phyloP scores from a whole-genome alignment of 495 filamentous ascomycete genomes.

The Penicillium cinerascens region DNA sequence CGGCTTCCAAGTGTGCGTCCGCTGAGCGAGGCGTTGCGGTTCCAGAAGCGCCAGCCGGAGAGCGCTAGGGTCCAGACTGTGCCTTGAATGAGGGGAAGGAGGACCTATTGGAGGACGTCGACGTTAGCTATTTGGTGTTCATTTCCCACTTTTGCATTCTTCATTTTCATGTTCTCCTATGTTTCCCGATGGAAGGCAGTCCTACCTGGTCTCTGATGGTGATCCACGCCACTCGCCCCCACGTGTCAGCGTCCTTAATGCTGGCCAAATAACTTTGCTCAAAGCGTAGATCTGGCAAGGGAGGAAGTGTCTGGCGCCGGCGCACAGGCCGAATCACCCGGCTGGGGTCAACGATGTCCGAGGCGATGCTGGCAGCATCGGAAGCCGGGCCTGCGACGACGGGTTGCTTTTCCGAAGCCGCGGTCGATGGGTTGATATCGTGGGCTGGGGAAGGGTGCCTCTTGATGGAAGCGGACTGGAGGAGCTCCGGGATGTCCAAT shows the following conservation, averaged over 20 bases:
- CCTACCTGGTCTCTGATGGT: conserved; percentile 83
- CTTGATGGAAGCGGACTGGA: conserved; percentile 77
- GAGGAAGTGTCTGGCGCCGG: conserved; percentile 62
- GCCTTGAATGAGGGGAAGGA: conserved; percentile 81
- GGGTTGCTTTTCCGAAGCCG: conserved; percentile 54
- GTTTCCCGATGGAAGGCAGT: not conserved
- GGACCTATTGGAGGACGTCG: conserved; percentile 51
- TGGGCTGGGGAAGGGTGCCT: conserved; percentile 61
- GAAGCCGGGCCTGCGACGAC: conserved; percentile 48
- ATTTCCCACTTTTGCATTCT: not conserved
- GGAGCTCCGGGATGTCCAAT: conserved; percentile 64
- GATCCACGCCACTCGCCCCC: conserved; percentile 74
- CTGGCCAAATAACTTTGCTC: conserved; percentile 95
- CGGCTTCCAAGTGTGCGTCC: conserved; percentile 68
- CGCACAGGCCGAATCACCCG: conserved; percentile 52
- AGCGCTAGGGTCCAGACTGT: conserved; percentile 76
- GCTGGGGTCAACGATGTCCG: conserved; percentile 47
- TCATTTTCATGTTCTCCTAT: not conserved
- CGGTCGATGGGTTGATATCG: conserved; percentile 78
- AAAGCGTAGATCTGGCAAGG: conserved; percentile 89
- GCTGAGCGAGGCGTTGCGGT: conserved; percentile 63
- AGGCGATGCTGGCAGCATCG: conserved; percentile 41
- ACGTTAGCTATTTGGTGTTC: not conserved
- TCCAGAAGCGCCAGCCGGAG: conserved; percentile 80
- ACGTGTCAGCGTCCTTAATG: conserved; percentile 70